These are phyloP conservation scores for Rhynchospora pubera DNA, from an alignment of 176 grass and related monocot genomes.

Conservation along the genomic window DNA sequence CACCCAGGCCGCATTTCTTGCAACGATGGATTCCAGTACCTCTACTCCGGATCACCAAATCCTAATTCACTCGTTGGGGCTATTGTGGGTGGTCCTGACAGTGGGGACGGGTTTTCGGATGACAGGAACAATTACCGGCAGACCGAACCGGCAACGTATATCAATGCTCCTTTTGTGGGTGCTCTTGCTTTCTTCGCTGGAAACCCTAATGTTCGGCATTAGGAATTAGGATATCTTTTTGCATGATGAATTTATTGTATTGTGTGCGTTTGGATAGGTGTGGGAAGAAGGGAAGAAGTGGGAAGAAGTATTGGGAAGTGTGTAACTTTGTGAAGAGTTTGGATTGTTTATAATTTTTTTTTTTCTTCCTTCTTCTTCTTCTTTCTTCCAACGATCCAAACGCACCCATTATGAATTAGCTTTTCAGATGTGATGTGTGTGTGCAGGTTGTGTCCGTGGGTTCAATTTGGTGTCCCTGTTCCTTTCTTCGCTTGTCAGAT, in stretches of 20 bases:
- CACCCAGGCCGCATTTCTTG: conserved; percentile 33
- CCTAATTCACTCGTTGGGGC: conserved; percentile 47
- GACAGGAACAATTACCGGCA: conserved; percentile 44
- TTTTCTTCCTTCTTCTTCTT: too few relatives aligned
- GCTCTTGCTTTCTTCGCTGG: conserved; percentile 49
- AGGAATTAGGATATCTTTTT: not conserved
- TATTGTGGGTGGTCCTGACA: conserved; percentile 42
- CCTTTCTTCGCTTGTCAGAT: not conserved
- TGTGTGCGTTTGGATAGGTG: too few relatives aligned
- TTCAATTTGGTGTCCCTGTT: not conserved
- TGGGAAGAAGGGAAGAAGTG: too few relatives aligned
- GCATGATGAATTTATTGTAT: not conserved
- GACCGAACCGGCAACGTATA: conserved; percentile 44
- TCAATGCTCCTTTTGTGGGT: conserved; percentile 57
- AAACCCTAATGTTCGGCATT: not conserved
- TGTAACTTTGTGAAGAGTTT: too few relatives aligned
- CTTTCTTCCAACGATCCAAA: too few relatives aligned
- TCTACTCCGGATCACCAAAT: conserved; percentile 37
- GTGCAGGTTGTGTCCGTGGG: too few relatives aligned
- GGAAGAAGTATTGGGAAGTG: too few relatives aligned
- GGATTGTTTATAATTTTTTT: too few relatives aligned
- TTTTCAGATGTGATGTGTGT: not conserved
- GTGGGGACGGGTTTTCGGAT: conserved; percentile 27
- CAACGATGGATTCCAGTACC: conserved; percentile 40
- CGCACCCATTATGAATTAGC: not conserved